Evolutionary conservation across 2,329 filamentous ascomycete genomes (phyloP), one percentile per base, ranked within the genome.

Genomic region (Ophiostoma tasmaniense): DNA sequence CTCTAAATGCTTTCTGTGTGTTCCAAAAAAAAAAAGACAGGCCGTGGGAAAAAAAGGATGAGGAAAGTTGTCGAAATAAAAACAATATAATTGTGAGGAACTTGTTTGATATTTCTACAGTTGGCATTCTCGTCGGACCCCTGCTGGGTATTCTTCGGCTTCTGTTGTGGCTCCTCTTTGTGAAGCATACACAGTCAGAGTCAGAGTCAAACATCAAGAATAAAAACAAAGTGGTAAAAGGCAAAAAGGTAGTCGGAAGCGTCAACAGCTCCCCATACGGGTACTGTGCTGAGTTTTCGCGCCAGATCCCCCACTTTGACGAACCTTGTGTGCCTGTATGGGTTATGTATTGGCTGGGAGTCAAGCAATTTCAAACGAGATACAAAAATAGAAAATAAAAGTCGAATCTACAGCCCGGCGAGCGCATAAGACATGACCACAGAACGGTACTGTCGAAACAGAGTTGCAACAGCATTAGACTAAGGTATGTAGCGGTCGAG

Each of bases 271-370:
- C 42, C 17, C 14, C 42, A 45, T 45, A 7, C 14, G 20, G 39
- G n/a, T 14, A 30, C 30, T 28, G 25, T 25, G 7, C 22, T 8
- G 6, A 25, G 7, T 61, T 61, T 61, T 61, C 14, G n/a, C 22
- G 50, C 50, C 59, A 62, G 28, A 30, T 37, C 22, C 45, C 45
- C 30, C 59, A 62, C 30, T 62, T 62, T 62, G 59, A 33, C 28
- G 5, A 17, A 10, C 25, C 59, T 3, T 37, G 59, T 62, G 50
- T 55, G 50, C 50, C 11, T 55, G 50, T 55, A 55, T 55, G 50
- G n/a, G 59, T 62, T 37, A 62, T 62, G 59, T 62, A 62, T 35
- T 62, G 59, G 59, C 59, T 28, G 28, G 30, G 59, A 37, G 25
- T 33, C 30, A 7, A n/a, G 28, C 25, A 62, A n/a, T 14, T n/a